These are phyloP conservation scores for Macadamia tetraphylla DNA, from an alignment of 164 flowering plant genomes.

Conservation along the genomic window DNA sequence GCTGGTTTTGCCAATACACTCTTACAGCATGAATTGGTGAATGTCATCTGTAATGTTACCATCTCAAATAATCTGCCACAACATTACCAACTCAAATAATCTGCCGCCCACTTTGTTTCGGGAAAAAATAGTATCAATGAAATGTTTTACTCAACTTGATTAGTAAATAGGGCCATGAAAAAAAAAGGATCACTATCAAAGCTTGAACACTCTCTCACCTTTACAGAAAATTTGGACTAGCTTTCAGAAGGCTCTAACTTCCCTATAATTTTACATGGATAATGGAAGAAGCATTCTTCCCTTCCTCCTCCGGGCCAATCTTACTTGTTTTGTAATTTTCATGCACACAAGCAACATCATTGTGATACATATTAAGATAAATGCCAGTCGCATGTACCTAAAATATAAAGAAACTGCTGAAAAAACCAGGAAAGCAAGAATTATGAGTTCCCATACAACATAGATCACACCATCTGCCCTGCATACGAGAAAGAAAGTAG, in stretches of 20 bases:
- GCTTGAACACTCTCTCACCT: slow-evolving; percentile 22
- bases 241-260: neutral
- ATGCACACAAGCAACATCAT: slow-evolving; percentile 71
- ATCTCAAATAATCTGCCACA: too few relatives aligned
- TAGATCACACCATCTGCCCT: slow-evolving; percentile 91
- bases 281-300: slow-evolving; percentile 98
- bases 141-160: too few relatives aligned
- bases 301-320: slow-evolving; percentile 72
- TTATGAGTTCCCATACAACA: slow-evolving; percentile 88
- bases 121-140: too few relatives aligned
- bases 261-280: slow-evolving; percentile 56
- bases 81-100: too few relatives aligned
- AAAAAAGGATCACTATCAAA: slow-evolving; percentile 14
- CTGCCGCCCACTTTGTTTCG: too few relatives aligned
- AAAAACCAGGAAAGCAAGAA: slow-evolving; percentile 77
- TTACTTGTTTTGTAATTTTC: slow-evolving; percentile 80
- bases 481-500: slow-evolving; percentile 25
- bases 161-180: neutral
- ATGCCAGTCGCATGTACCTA: slow-evolving; percentile 64
- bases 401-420: slow-evolving; percentile 81
- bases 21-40: too few relatives aligned
- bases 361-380: slow-evolving; percentile 53
- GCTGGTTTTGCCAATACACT: too few relatives aligned
- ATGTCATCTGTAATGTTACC: too few relatives aligned
- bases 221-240: slow-evolving; percentile 15